phyloP scores from a whole-genome alignment of 2,329 filamentous ascomycete genomes.

The Capronia epimyces region DNA sequence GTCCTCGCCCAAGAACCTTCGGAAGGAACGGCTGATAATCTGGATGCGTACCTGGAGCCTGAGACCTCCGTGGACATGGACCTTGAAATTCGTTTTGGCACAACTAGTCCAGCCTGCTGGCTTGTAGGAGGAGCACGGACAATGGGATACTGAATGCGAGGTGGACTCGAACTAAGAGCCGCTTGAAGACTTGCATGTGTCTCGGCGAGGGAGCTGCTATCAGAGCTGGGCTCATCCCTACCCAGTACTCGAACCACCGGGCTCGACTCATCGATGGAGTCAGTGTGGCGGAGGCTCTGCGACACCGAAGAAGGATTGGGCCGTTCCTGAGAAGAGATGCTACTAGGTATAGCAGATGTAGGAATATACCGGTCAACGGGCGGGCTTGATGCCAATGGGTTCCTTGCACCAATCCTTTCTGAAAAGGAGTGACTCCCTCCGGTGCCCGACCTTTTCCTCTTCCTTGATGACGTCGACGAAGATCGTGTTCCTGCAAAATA shows the following conservation, averaged over 20 bases:
- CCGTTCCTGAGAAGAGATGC: slow-evolving; percentile 12
- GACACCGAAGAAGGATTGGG: slow-evolving; percentile 18
- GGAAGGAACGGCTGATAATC: slow-evolving; percentile 44
- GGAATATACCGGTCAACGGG: slow-evolving; percentile 34
- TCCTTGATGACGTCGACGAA: slow-evolving; percentile 35
- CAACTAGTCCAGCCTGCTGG: slow-evolving; percentile 37
- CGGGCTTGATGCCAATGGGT: slow-evolving; percentile 36
- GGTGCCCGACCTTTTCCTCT: slow-evolving; percentile 25
- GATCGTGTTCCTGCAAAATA: slow-evolving; percentile 37
- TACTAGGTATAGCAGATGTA: slow-evolving; percentile 31
- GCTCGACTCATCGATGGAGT: slow-evolving; percentile 22
- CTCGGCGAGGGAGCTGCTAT: slow-evolving; percentile 19
- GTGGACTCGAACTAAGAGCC: slow-evolving; percentile 33
- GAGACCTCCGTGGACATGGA: slow-evolving; percentile 33
- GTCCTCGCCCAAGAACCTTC: slow-evolving; percentile 35
- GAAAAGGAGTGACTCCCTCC: slow-evolving; percentile 11
- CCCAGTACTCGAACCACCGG: slow-evolving; percentile 21
- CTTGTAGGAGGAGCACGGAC: slow-evolving; percentile 35
- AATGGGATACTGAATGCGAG: slow-evolving; percentile 30
- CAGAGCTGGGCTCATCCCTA: slow-evolving; percentile 14
- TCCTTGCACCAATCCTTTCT: slow-evolving; percentile 15
- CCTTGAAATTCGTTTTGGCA: slow-evolving; percentile 31
- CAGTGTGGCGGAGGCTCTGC: slow-evolving; percentile 13
- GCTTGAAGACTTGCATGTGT: slow-evolving; percentile 36
- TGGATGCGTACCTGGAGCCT: slow-evolving; percentile 38